Percentiles rank a stretch among this genome's conserved stretches.
Evolutionary conservation across 2,329 filamentous ascomycete genomes (phyloP).

Genomic region (Podosphaera fusca): DNA sequence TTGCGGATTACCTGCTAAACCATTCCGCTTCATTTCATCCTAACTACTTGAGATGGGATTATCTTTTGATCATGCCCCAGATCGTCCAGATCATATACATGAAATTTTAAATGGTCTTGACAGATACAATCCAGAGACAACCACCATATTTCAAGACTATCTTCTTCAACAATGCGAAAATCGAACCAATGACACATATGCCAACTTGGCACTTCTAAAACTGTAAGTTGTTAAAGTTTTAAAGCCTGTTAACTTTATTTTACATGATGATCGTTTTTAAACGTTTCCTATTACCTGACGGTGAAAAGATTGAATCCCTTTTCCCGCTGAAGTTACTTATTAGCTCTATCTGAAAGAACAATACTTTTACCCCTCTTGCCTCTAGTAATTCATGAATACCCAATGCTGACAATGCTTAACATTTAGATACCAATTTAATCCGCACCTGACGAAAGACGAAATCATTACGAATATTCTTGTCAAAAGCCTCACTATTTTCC

Average conservation of each 20-base stretch:
- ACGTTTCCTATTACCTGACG: slow-evolving; percentile 99
- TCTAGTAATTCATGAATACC: not conserved
- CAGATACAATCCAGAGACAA: slow-evolving; percentile 95
- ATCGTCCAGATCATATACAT: slow-evolving; percentile 80
- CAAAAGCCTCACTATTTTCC: slow-evolving; percentile 94
- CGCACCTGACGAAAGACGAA: slow-evolving; percentile 88
- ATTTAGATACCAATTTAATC: slow-evolving; percentile 93
- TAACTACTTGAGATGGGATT: slow-evolving; percentile 11
- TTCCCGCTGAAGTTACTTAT: slow-evolving; percentile 41
- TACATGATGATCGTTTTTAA: slow-evolving; percentile 52
- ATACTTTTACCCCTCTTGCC: not conserved
- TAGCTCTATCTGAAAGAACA: slow-evolving; percentile 49
- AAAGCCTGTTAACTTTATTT: not conserved
- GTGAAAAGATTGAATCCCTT: slow-evolving; percentile 31
- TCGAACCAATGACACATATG: slow-evolving; percentile 85
- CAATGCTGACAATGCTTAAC: slow-evolving; percentile 5
- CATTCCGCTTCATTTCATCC: no score
- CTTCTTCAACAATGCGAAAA: slow-evolving; percentile 85
- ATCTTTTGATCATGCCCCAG: slow-evolving; percentile 65
- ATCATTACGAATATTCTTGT: slow-evolving; percentile 97
- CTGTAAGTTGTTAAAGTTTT: slow-evolving; percentile 44
- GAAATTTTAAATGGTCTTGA: slow-evolving; percentile 91
- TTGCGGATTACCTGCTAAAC: no score
- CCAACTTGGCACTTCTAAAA: slow-evolving; percentile 87
- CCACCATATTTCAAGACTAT: slow-evolving; percentile 80